These are phyloP conservation scores for Colletotrichum sp. DNA, from an alignment of 2,329 filamentous ascomycete genomes.

Conservation along the genomic window DNA sequence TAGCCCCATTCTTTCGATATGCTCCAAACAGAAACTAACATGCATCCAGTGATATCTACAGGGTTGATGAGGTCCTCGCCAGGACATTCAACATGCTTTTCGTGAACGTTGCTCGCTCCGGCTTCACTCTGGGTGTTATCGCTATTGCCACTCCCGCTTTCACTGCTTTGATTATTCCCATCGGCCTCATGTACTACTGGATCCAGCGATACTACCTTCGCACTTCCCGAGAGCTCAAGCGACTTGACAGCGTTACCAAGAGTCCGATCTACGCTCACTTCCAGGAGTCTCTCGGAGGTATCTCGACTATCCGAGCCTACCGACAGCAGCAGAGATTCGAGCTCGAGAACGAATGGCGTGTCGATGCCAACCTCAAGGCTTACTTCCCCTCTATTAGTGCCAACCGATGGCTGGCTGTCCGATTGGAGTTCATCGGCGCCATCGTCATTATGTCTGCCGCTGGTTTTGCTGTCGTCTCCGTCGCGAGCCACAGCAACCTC, in stretches of 20 bases:
- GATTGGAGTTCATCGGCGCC: constrained; percentile 93
- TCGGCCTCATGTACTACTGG: constrained; percentile 82
- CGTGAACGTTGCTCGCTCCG: constrained; percentile 73
- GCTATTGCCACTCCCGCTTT: constrained; percentile 83
- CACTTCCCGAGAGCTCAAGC: constrained; percentile 94
- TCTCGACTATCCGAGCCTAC: constrained; percentile 95
- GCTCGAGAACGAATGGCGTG: constrained; percentile 94
- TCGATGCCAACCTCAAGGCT: constrained; percentile 91
- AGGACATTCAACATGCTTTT: constrained; percentile 98
- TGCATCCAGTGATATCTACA: constrained; percentile 70
- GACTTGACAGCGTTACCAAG: constrained; percentile 91
- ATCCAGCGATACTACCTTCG: constrained; percentile 97
- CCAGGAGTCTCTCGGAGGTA: constrained; percentile 92
- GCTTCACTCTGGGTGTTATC: constrained; percentile 88
- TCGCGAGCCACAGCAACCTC: constrained; percentile 69
- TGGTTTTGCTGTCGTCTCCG: constrained; percentile 80
- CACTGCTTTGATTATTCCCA: constrained; percentile 78
- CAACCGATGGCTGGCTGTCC: constrained; percentile 91
- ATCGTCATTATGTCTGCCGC: constrained; percentile 91
- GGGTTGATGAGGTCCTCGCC: constrained; percentile 90
- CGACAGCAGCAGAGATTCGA: constrained; percentile 86
- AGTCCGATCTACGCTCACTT: constrained; percentile 99
- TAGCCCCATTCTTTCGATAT: constrained; percentile 21
- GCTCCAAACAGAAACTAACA: background rate
- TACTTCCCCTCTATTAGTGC: constrained; percentile 97